A percentile compares a stretch with the other conserved stretches of the same genome.
Conservation (phyloP, 768 basidiomycete species). For the Mycena filopes region DNA sequence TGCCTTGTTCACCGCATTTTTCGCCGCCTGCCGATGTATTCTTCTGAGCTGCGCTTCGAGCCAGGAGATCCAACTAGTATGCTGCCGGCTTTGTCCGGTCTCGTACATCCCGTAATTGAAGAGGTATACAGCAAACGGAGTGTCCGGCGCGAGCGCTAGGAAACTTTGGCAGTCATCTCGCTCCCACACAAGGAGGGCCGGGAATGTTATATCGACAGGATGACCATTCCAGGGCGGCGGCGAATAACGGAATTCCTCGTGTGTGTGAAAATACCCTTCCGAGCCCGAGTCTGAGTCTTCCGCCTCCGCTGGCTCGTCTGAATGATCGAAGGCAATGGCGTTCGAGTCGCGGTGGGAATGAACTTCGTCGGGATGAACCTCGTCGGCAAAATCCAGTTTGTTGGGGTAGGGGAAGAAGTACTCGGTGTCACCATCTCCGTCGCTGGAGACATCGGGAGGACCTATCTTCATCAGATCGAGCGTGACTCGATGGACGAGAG, state of each 20-base stretch:
- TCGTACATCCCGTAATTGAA: background rate
- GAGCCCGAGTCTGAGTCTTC: background rate
- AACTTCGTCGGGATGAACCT: too few relatives aligned
- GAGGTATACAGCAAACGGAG: background rate
- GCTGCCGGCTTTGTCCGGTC: background rate
- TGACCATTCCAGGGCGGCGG: background rate
- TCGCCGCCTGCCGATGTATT: background rate
- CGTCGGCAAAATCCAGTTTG: too few relatives aligned
- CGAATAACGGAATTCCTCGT: background rate
- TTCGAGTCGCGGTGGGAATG: too few relatives aligned
- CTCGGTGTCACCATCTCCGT: background rate
- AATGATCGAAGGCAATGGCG: too few relatives aligned
- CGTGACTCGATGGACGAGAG: background rate
- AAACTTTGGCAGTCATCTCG: background rate
- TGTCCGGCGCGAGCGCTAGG: background rate
- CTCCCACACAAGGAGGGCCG: background rate
- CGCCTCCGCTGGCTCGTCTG: background rate
- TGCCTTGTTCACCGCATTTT: too few relatives aligned
- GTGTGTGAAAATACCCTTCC: background rate
- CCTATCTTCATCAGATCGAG: background rate
- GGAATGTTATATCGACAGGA: background rate
- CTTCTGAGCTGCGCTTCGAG: constrained; percentile 1
- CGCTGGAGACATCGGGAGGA: background rate
- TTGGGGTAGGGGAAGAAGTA: too few relatives aligned
- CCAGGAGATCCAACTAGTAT: constrained; percentile 9